A percentile compares a stretch with the other conserved stretches of the same genome.
These are phyloP conservation scores for Neotropicomus parvogracilis DNA, from an alignment of 1,284 basidiomycete genomes.

Conservation along the genomic window DNA sequence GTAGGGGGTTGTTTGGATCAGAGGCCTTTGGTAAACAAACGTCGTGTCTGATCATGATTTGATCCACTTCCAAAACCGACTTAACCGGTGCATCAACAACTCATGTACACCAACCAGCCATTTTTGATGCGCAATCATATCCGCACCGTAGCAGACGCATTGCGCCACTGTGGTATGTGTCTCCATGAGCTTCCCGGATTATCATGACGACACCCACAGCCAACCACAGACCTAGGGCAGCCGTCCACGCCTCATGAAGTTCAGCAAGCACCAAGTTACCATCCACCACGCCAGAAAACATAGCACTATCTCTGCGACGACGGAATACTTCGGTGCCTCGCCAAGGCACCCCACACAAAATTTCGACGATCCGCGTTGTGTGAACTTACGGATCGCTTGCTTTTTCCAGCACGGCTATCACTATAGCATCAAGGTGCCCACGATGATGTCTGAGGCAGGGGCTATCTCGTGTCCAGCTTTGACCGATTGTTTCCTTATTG, in stretches of 20 bases:
- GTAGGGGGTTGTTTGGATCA: constrained; percentile 28
- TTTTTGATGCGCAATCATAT: constrained; percentile 23
- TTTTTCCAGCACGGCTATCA: constrained; percentile 3
- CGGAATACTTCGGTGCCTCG: background rate
- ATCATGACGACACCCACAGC: constrained; percentile 16
- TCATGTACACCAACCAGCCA: constrained; percentile 1
- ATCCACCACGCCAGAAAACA: constrained; percentile 3
- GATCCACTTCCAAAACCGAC: constrained; percentile 23
- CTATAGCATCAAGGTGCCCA: constrained; percentile 3
- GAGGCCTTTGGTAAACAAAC: constrained; percentile 31
- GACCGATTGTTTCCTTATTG: constrained; percentile 9
- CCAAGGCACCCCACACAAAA: background rate
- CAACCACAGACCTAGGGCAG: constrained; percentile 23
- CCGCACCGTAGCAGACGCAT: constrained; percentile 26
- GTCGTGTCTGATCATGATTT: background rate
- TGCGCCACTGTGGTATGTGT: constrained; percentile 11
- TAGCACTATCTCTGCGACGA: background rate
- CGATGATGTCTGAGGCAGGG: constrained; percentile 5
- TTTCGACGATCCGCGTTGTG: constrained; percentile 9
- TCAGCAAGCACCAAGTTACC: constrained; percentile 4
- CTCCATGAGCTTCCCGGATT: constrained; percentile 18
- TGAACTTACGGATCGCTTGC: constrained; percentile 2
- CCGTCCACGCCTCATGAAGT: constrained; percentile 7
- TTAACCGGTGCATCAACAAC: constrained; percentile 13
- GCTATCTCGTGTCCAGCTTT: constrained; percentile 9